Conservation (phyloP, 2,329 filamentous ascomycete species). For the Hirsutella rhossiliensis region DNA sequence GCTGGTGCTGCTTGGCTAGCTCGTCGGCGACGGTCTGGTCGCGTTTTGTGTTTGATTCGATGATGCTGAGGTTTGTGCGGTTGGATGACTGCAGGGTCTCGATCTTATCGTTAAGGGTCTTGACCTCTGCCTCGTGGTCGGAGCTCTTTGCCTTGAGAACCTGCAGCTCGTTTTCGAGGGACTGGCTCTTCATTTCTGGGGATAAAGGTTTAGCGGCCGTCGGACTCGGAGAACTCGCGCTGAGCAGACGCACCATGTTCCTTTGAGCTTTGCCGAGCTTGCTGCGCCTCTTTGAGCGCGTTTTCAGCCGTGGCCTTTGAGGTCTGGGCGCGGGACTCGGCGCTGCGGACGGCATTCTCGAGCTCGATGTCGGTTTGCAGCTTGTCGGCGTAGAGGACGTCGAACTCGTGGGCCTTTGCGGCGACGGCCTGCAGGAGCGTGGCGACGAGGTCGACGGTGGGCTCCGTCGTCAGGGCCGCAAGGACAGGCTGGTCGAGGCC, state of each 20-base stretch:
- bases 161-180: constrained; percentile 73
- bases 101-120: constrained; percentile 71
- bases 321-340: constrained; percentile 70
- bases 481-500: constrained; percentile 55
- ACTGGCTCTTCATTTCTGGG: constrained; percentile 64
- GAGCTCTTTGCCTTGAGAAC: constrained; percentile 62
- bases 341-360: constrained; percentile 75
- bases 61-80: constrained; percentile 75
- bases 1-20: constrained; percentile 77
- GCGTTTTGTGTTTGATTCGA: constrained; percentile 80
- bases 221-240: not conserved
- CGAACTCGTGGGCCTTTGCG: constrained; percentile 69
- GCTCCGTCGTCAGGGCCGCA: constrained; percentile 47
- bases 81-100: constrained; percentile 82
- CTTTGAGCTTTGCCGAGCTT: constrained; percentile 68
- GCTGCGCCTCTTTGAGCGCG: constrained; percentile 70
- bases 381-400: constrained; percentile 76
- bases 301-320: constrained; percentile 76
- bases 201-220: not conserved
- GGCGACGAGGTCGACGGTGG: constrained; percentile 68
- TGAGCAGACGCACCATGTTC: constrained; percentile 54
- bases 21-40: constrained; percentile 81
- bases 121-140: constrained; percentile 62
- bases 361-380: constrained; percentile 83
- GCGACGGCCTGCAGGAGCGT: constrained; percentile 64